Evolutionary conservation across 2,329 filamentous ascomycete species (phyloP), one percentile per base, ranked within the genome.

Genomic region (Fusarium pseudocircinatum): DNA sequence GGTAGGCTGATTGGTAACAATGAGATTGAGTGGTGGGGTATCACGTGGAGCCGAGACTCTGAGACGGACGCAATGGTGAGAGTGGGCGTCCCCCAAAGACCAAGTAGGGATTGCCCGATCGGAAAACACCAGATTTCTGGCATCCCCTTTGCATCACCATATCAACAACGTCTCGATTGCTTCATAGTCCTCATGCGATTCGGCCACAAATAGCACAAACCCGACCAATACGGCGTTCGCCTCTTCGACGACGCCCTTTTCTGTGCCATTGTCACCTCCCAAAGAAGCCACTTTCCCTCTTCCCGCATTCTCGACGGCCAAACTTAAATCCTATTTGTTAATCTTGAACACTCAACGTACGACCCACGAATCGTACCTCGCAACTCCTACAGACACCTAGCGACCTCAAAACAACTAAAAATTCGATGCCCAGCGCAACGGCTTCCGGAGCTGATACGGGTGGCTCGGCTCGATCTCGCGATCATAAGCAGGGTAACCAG

Each of bases 401-500:
- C 61, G 60, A 72, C n/a, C 16, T 47, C 36, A 47, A 22, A 32
- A 39, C 12, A 46, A 58, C 13, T 24, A 37, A 46, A 44, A 60
- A 39, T 66, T 71, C 79, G 74, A 82, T 82, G 81, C 81, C 81
- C 70, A 85, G 84, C 82, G 88, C 87, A 80, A 85, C 84, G 68
- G 81, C 88, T 74, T 89, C 88, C 63, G 88, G 88, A 80, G 84
- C 86, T 78, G 87, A 88, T 78, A 81, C 87, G 78, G 82, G 82
- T 75, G 82, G 80, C 68, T 79, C 82, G 53, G 83, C 85, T 73
- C 87, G 86, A 63, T 82, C 82, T 76, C 90, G 91, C 77, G 87
- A 91, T 65, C 93, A 95, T 83, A 92, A 94, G 81, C 93, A 95
- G 81, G 93, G 93, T 74, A 93, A 92, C 82, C 89, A 92, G 75